Percentiles rank a stretch among this genome's conserved stretches.
Conservation (phyloP, 2,329 filamentous ascomycete genomes). For the Proliferodiscus dingleyae region DNA sequence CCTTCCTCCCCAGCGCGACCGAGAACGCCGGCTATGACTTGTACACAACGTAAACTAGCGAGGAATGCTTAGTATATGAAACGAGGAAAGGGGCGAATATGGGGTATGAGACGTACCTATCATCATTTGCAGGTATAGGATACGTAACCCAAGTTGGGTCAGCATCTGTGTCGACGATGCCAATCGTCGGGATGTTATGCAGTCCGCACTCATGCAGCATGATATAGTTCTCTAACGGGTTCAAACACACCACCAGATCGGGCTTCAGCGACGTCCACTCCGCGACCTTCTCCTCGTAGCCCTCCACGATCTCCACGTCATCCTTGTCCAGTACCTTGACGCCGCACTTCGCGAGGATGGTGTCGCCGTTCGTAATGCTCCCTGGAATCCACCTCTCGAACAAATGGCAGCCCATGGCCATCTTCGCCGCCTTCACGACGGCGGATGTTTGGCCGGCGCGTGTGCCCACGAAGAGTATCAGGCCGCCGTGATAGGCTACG, state of each 20-base stretch:
- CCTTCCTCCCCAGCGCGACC: constrained; percentile 80
- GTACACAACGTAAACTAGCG: constrained; percentile 69
- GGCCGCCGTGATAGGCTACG: constrained; percentile 73
- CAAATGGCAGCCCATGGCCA: constrained; percentile 77
- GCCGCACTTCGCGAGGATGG: constrained; percentile 68
- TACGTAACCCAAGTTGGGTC: constrained; percentile 95
- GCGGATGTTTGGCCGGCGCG: constrained; percentile 73
- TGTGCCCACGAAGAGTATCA: constrained; percentile 89
- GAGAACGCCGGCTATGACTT: constrained; percentile 78
- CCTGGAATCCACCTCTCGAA: constrained; percentile 93
- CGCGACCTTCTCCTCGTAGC: constrained; percentile 61
- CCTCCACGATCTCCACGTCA: constrained; percentile 52
- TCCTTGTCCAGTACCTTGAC: constrained; percentile 73
- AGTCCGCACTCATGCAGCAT: constrained; percentile 86
- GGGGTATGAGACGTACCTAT: constrained; percentile 57
- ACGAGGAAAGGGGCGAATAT: background rate
- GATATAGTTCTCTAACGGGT: constrained; percentile 87
- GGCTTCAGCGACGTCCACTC: constrained; percentile 68
- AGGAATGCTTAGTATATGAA: constrained; percentile 22
- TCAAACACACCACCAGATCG: constrained; percentile 87
- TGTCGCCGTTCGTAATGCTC: constrained; percentile 85
- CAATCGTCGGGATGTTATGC: constrained; percentile 88
- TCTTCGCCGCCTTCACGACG: constrained; percentile 74
- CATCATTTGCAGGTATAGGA: constrained; percentile 93
- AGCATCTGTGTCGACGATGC: constrained; percentile 87